These are phyloP conservation scores for Mytilinidion resinicola DNA, from an alignment of 495 filamentous ascomycete genomes.

Conservation along the genomic window DNA sequence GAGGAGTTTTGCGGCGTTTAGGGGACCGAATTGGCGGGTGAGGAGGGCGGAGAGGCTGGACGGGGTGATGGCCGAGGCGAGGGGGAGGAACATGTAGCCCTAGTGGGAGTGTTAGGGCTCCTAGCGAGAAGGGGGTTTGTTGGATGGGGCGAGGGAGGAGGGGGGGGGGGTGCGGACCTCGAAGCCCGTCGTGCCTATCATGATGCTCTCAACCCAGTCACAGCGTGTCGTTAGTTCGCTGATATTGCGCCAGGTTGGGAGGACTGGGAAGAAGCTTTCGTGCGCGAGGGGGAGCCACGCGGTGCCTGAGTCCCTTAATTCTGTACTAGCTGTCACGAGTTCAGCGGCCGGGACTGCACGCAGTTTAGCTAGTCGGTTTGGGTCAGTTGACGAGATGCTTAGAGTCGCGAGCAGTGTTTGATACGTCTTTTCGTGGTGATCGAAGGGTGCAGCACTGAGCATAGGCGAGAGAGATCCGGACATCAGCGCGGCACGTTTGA, in stretches of 20 bases:
- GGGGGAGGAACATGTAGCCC: neutral
- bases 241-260: constrained; percentile 8
- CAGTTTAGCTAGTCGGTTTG: neutral
- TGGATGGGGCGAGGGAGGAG: neutral
- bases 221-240: constrained; percentile 5
- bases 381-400: neutral
- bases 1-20: neutral
- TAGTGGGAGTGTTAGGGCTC: too few relatives aligned
- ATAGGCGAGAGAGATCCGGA: constrained; percentile 8
- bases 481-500: constrained; percentile 10
- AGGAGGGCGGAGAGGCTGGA: neutral
- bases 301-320: neutral
- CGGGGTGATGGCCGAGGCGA: constrained; percentile 1
- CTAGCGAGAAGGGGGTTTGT: neutral
- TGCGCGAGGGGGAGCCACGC: neutral
- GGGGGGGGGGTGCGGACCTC: constrained; percentile 1
- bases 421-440: neutral
- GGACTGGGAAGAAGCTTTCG: constrained; percentile 6
- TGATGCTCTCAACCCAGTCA: constrained; percentile 13
- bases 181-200: constrained; percentile 11
- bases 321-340: constrained; percentile 2
- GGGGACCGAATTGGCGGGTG: neutral
- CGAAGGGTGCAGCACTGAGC: neutral
- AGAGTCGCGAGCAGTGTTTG: neutral
- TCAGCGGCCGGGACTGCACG: neutral